Evolutionary conservation across 1,284 basidiomycete species (phyloP), one percentile per base, ranked within the genome.

Genomic region (Irpex sp.): DNA sequence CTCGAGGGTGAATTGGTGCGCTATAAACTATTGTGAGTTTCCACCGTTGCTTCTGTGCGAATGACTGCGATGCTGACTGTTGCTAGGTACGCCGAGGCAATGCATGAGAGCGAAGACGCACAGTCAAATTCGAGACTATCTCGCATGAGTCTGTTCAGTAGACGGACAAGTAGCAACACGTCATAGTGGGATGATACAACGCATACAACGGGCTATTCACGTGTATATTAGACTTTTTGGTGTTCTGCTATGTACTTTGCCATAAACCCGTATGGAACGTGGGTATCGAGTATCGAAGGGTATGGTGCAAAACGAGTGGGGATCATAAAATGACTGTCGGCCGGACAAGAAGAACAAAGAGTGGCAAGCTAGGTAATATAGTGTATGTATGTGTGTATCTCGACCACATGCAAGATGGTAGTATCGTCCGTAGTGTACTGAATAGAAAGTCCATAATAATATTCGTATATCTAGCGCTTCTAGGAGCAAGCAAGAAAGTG

Each of bases 1-100:
- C 81, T 94, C 64, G 95, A 97, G 75, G 84, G 86, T 61, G 93
- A 97, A 74, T 84, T 97, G 8, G 94, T 97, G 39, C 86, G 90
- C 50, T 97, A 95, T 76, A 97, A 97, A 75, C 78, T 95, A 46
- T 76, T 95, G 93, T 94, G 70, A 74, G 92, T 81, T 11, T 46
- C 15, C 33, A 37, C 31, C 35, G 47, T 54, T 56, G 43, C 59
- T 17, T 31, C 21, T 64, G 37, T 60, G 53, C 47, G 4, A 62
- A 47, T 58, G 4, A 31, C 5, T 36, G 4, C 11, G 15, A 11
- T 15, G 33, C 19, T 55, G 19, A n/a, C 31, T 33, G 4, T 36
- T 51, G 43, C 19, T 67, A 95, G 93, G 63, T 95, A 95, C 70
- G 93, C 94, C 19, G 93, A 95, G 75, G 88, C 92, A 4, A 92